Evolutionary conservation across 352 stramenopile species (phyloP).

Genomic region (Globisporangium canariense): DNA sequence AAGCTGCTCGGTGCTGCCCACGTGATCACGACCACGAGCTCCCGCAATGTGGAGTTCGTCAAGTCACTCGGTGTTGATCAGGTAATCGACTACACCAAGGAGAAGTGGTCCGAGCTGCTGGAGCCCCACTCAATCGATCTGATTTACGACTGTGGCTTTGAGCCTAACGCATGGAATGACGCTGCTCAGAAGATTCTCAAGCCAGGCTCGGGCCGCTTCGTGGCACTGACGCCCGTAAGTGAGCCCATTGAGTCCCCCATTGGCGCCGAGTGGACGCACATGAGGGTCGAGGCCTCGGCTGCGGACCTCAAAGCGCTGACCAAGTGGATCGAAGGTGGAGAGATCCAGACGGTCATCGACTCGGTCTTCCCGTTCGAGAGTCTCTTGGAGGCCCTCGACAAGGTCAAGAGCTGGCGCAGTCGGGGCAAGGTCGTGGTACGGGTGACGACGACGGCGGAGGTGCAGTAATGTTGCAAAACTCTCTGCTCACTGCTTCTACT

Average conservation of each 20-base stretch:
- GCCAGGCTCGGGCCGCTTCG: background rate
- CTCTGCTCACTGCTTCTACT: too few relatives aligned
- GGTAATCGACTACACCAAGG: constrained; percentile 60
- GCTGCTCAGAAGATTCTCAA: constrained; percentile 32
- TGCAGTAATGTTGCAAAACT: too few relatives aligned
- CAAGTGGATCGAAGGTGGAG: background rate
- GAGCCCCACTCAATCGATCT: constrained; percentile 1
- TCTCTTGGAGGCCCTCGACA: constrained; percentile 3
- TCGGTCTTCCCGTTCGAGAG: constrained; percentile 8
- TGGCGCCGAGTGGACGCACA: too few relatives aligned
- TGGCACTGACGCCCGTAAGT: background rate
- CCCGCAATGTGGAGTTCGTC: constrained; percentile 33
- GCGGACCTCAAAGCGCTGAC: background rate
- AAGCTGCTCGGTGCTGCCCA: constrained; percentile 40
- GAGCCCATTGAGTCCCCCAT: too few relatives aligned
- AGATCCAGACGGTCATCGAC: constrained; percentile 1
- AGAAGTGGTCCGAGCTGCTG: constrained; percentile 20
- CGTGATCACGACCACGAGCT: constrained; percentile 50
- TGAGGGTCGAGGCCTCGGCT: background rate
- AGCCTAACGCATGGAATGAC: constrained; percentile 24
- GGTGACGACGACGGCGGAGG: background rate
- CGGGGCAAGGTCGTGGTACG: constrained; percentile 7
- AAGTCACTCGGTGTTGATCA: constrained; percentile 34
- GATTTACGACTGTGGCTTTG: constrained; percentile 36
- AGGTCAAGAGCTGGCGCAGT: background rate